These are phyloP conservation scores for Myxozyma geophila DNA, from an alignment of 805 yeast genomes.

Conservation along the genomic window DNA sequence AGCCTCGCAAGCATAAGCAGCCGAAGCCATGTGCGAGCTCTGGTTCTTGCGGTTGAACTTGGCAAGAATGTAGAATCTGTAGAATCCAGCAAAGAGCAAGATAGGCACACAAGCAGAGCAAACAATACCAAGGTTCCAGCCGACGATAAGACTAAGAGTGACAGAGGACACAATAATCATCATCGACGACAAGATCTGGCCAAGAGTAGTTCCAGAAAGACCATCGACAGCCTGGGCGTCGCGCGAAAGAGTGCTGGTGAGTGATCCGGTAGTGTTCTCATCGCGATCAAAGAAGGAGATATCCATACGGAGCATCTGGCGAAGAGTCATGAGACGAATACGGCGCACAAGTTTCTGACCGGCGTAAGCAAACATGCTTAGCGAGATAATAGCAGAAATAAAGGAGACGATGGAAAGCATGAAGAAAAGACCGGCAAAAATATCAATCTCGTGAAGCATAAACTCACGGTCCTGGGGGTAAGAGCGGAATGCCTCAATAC, in stretches of 20 bases:
- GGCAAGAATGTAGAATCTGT: constrained; percentile 46
- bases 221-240: constrained; percentile 44
- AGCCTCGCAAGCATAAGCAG: constrained; percentile 50
- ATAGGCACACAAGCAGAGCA: constrained; percentile 47
- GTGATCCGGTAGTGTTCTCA: constrained; percentile 41
- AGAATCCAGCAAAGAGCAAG: constrained; percentile 49
- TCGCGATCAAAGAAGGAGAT: constrained; percentile 42
- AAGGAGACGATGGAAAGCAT: constrained; percentile 31
- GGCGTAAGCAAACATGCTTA: constrained; percentile 33
- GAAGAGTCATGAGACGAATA: constrained; percentile 39
- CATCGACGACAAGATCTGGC: constrained; percentile 44
- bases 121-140: constrained; percentile 52
- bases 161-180: constrained; percentile 49
- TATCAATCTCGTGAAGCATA: constrained; percentile 30
- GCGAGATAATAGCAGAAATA: constrained; percentile 26
- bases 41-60: constrained; percentile 47
- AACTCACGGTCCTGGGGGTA: constrained; percentile 31
- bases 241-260: constrained; percentile 40
- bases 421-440: constrained; percentile 36
- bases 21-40: constrained; percentile 48
- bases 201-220: constrained; percentile 42
- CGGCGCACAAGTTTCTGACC: constrained; percentile 39
- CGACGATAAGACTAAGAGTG: constrained; percentile 48
- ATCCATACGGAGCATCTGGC: constrained; percentile 42
- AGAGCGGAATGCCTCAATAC: constrained; percentile 34